These are phyloP conservation scores for Lolium rigidum DNA, from an alignment of 176 grass and related monocot genomes.

Conservation along the genomic window DNA sequence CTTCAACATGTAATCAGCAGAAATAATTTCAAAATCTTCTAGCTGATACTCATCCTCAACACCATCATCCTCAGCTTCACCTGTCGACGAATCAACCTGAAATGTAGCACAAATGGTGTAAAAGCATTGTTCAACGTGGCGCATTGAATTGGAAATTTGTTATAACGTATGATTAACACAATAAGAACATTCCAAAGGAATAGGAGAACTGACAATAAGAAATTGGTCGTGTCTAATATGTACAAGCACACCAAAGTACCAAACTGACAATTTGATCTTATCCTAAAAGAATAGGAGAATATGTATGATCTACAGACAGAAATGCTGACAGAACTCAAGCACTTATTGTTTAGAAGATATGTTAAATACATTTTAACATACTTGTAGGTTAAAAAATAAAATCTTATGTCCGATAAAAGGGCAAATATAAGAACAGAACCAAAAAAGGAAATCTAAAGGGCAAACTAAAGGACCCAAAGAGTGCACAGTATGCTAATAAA, in stretches of 20 bases:
- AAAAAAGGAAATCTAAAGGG: not conserved
- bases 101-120: slow-evolving; percentile 31
- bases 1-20: slow-evolving; percentile 95
- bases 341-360: not conserved
- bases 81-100: slow-evolving; percentile 86
- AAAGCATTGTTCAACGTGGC: not conserved
- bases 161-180: not conserved
- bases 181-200: not conserved
- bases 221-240: not conserved
- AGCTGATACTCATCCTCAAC: slow-evolving; percentile 99
- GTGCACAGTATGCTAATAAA: not conserved
- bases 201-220: too few species aligned
- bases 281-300: too few species aligned
- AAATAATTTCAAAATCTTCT: slow-evolving; percentile 86
- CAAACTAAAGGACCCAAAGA: too few species aligned
- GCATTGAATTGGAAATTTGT: not conserved
- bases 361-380: not conserved
- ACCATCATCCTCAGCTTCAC: slow-evolving; percentile 93
- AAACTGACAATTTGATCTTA: not conserved
- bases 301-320: not conserved
- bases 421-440: not conserved
- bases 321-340: not conserved
- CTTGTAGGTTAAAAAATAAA: not conserved
- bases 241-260: not conserved
- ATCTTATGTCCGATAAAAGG: not conserved